These are phyloP conservation scores for Prunus mume DNA, from an alignment of 306 rosid species.

Conservation along the genomic window DNA sequence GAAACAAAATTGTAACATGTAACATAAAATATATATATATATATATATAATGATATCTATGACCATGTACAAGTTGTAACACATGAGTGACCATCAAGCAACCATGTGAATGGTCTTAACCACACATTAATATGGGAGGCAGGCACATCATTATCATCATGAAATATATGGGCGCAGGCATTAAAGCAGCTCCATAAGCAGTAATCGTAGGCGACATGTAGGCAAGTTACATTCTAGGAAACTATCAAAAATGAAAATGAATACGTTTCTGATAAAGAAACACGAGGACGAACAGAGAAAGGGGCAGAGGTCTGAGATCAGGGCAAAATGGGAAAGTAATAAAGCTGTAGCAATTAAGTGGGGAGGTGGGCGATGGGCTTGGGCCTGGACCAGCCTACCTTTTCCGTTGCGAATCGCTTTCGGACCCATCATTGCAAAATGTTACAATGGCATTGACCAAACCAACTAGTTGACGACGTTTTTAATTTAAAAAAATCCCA, in stretches of 20 bases:
- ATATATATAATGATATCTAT: neutral
- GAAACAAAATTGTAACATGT: neutral
- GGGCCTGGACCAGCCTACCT: conserved; percentile 37
- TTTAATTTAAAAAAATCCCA: conserved; percentile 8
- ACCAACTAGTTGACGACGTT: conserved; percentile 42
- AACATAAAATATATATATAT: neutral
- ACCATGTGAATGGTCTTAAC: neutral
- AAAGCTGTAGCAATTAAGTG: neutral
- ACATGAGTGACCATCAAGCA: neutral
- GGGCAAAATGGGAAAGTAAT: neutral
- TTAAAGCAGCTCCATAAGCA: neutral
- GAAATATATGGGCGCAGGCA: neutral
- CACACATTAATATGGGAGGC: neutral
- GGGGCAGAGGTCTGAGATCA: neutral
- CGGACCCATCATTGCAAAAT: conserved; percentile 18
- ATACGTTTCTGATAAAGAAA: neutral
- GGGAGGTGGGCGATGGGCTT: conserved; percentile 4
- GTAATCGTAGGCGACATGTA: neutral
- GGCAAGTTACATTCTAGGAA: neutral
- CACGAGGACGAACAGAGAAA: neutral
- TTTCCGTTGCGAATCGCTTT: conserved; percentile 54
- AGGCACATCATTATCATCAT: neutral
- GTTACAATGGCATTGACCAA: conserved; percentile 46
- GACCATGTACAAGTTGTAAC: neutral
- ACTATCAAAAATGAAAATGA: neutral